Evolutionary conservation across 225 moss, liverwort and hornwort genomes (phyloP).

Genomic region (Pleurozium schreberi): DNA sequence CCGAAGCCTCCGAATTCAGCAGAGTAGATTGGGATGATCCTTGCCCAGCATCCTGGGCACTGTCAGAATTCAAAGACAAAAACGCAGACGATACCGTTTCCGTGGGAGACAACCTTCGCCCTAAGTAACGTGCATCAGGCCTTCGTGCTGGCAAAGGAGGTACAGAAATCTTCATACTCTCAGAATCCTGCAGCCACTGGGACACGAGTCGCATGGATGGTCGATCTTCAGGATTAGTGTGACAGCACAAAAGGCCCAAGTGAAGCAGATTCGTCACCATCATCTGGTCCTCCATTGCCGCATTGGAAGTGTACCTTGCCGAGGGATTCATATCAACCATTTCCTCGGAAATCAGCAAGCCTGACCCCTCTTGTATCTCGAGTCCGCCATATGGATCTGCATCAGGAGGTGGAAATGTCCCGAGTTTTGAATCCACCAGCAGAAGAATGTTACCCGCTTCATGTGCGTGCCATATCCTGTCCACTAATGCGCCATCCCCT

Average conservation of each 20-base stretch:
- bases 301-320: rapidly evolving
- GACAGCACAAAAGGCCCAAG: neutral
- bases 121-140: neutral
- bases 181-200: neutral
- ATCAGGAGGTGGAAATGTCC: neutral
- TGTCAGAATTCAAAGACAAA: neutral
- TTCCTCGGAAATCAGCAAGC: neutral
- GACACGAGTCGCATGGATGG: neutral
- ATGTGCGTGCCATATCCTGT: neutral
- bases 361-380: neutral
- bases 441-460: neutral
- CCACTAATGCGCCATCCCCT: neutral
- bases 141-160: neutral
- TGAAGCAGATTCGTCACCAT: neutral
- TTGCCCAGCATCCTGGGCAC: neutral
- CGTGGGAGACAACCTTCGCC: neutral
- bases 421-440: neutral
- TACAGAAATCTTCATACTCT: neutral
- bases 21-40: neutral
- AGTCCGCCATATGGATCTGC: neutral
- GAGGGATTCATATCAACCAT: neutral
- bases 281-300: neutral
- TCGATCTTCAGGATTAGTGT: neutral
- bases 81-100: neutral
- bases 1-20: neutral